Evolutionary conservation across 495 filamentous ascomycete species (phyloP).

Genomic region (Hypoxylon intermedium): DNA sequence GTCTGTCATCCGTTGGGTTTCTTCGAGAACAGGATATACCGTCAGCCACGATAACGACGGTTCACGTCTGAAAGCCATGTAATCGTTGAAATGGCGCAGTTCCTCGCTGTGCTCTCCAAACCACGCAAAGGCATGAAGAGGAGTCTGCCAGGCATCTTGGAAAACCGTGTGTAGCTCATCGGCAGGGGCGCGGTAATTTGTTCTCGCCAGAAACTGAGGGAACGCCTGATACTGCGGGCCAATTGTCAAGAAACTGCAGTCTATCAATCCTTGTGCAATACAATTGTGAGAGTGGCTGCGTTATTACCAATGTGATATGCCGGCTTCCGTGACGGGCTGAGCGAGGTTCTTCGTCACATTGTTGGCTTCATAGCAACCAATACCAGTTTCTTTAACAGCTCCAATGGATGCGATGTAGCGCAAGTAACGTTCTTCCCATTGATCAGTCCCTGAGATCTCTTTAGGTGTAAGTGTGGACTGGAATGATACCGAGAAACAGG

Average conservation of each 20-base stretch:
- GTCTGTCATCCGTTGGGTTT: constrained; percentile 1
- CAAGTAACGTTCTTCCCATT: no score
- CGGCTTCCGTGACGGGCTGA: no score
- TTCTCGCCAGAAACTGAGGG: constrained; percentile 43
- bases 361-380: no score
- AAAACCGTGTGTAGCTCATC: constrained; percentile 45
- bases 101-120: constrained; percentile 33
- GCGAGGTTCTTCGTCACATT: no score
- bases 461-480: no score
- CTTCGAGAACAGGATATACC: constrained; percentile 24
- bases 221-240: constrained; percentile 42
- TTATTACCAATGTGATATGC: no score
- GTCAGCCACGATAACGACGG: constrained; percentile 8
- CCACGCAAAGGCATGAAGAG: constrained; percentile 44
- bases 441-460: no score
- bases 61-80: constrained; percentile 40
- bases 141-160: constrained; percentile 42
- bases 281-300: no score
- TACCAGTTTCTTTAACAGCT: no score
- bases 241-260: constrained; percentile 40
- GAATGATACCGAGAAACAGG: no score
- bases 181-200: constrained; percentile 42
- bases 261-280: no score
- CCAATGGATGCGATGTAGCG: no score
- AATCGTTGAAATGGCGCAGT: constrained; percentile 40